Evolutionary conservation across 2,329 filamentous ascomycete species (phyloP), one percentile per base, ranked within the genome.

Genomic region (Colletotrichum tabaci): DNA sequence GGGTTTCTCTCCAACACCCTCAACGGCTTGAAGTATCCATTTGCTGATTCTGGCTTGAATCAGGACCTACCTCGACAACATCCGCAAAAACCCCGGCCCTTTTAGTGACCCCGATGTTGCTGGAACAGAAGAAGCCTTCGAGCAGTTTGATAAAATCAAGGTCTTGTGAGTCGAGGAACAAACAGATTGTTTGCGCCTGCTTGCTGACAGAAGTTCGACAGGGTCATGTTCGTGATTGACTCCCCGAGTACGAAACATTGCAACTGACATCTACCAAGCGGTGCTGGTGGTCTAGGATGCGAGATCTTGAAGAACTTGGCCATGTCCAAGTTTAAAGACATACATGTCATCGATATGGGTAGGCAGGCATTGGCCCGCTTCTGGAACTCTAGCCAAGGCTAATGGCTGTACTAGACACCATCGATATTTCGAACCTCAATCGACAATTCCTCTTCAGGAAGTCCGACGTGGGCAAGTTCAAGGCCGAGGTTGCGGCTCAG

Each of bases 321-420:
- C 52, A 88, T 99, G 63, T 98, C 96, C 2, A 95, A 95, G 38
- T 99, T 99, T 86, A 97, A 93, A 82, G 91, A 98, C 78, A 98
- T 99, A 76, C 95, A 99, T 85, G 96, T 99, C 71, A 98, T 99
- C 77, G 96, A 99, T 84, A 99, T 99, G 96, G 94, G 93, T 93
- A 83, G 70, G 93, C 93, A 83, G 70, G 87, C 79, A n/a, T 76
- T 40, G 18, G 40, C 18, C 52, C 15, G n/a, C 44, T 26, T 23
- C 38, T 47, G 18, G 38, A 4, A 52, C 21, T 52, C 18, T 46
- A 30, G 18, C n/a, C 35, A 30, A 15, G 35, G 47, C 72, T 75
- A 61, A 75, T 15, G 21, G 10, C 5, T 55, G 35, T 21, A 23
- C 38, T 75, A 94, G 95, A 99, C 82, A 99, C 96, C 1, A 99